Base-by-base conservation (phyloP, 2,329 filamentous ascomycete species). In the Cytospora mali region DNA sequence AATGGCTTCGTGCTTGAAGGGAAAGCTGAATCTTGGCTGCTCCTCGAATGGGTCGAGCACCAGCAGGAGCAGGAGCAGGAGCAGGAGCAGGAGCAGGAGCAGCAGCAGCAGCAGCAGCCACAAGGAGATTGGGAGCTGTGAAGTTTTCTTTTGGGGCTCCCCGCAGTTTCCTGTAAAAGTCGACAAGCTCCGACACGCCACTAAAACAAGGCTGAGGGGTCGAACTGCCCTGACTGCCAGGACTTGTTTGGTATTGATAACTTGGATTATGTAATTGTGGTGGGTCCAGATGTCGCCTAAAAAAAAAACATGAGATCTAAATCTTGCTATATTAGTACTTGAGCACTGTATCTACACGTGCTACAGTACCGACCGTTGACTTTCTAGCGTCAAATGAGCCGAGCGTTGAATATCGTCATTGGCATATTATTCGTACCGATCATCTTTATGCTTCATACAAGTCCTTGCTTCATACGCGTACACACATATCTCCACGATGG, bases 111-210 rank as follows among this genome's bases (percentile, higher is more conserved):
- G 46, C n/a, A 51, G 5, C 28, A 28, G 28, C 58, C 42, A 46
- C 52, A 52, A 51, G 49, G 49, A 21, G 23, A 60, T 39, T 60
- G 50, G 56, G 50, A 54, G 58, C 50, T 54, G 58, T 60, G 58
- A 52, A 54, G 52, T 60, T 60, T 60, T 59, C 39, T 60, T 46
- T 13, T 46, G 42, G 58, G 50, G 16, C 50, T 54, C 58, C 58
- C 58, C 58, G 58, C 58, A 60, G 53, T 52, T 52, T 52, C 50
- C 58, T 53, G 53, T 50, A 60, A 60, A 60, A 60, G 54, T 60
- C 54, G 49, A 54, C 35, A 35, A 60, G 53, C 49, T 54, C 50
- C 50, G 57, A 54, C 57, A 54, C 39, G 50, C 58, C 58, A 60
- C 58, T 31, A 59, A 49, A 54, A 29, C 23, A 29, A 31, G 53